Base-by-base conservation (phyloP, 1,139 yeast genomes). In the Debaryomycetaceae sp. region DNA sequence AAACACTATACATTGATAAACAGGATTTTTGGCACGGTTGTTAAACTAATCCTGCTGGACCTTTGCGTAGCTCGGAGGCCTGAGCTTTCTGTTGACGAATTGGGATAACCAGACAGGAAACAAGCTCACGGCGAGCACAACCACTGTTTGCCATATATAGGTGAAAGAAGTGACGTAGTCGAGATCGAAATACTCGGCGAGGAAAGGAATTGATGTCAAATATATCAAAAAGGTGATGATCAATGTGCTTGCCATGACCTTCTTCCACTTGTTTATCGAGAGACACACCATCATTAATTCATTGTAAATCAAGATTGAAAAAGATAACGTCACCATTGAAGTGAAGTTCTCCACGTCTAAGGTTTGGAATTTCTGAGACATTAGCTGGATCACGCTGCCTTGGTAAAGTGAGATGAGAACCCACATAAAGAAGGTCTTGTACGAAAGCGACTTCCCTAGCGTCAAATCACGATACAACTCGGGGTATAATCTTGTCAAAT, bases 11-110 rank as follows among this genome's bases (percentile, higher is more conserved):
- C 31, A 27, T 27, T 27, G 31, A 27, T 27, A 27, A 27, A 27
- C 8, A 7, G 31, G 11, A 27, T 8, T 27, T 27, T 11, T 27
- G 11, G 8, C 8, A 27, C 11, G 11, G 11, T 11, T 27, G 11
- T 27, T 11, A 3, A 27, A 27, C 11, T 11, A 69, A 48, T 68
- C 82, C 50, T 84, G 95, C 63, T 88, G 97, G 41, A 93, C 98
- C 62, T 93, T 93, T n/a, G 98, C 98, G 64, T 95, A 93, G 60
- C 87, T 90, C 36, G 99, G 99, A 6, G 99, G 99, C 52, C 90
- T 80, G 46, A 95, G 65, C 52, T 75, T 81, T 50, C 96, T 76
- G 58, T 84, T 81, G 24, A 91, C 68, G 6, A 87, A 75, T 62
- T 87, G 87, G 4, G 83, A 83, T 3, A 86, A 68, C 97, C 97